These are phyloP conservation scores for Trypanosoma platydactyli DNA, from an alignment of 208 protist species.

Conservation along the genomic window DNA sequence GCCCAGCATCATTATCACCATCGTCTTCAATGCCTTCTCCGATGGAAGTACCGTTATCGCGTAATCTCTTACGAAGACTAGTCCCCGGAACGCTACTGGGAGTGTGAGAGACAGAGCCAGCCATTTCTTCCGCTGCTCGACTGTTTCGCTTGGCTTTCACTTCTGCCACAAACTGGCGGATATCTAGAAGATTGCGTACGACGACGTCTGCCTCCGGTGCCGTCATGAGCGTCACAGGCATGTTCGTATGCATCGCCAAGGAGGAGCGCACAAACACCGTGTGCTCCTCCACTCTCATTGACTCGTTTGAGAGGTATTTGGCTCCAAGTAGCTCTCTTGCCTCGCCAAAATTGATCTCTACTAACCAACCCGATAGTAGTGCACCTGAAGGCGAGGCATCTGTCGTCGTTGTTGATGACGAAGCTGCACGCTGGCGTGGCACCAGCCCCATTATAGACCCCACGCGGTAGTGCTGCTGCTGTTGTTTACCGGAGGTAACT, in stretches of 20 bases:
- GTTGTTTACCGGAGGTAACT: neutral
- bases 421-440: conserved; percentile 31
- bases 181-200: conserved; percentile 38
- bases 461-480: conserved; percentile 37
- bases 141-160: conserved; percentile 11
- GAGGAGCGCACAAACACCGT: conserved; percentile 62
- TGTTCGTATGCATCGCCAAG: conserved; percentile 29
- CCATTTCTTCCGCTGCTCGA: neutral
- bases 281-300: conserved; percentile 57
- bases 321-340: conserved; percentile 50
- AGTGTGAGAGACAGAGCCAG: neutral
- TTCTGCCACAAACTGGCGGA: conserved; percentile 39
- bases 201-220: conserved; percentile 42
- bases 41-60: conserved; percentile 4
- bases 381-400: conserved; percentile 10
- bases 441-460: conserved; percentile 61
- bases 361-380: conserved; percentile 43
- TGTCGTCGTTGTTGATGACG: neutral
- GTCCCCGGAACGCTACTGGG: neutral
- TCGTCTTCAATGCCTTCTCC: conserved; percentile 27
- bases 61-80: conserved; percentile 15
- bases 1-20: conserved; percentile 15
- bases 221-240: conserved; percentile 27
- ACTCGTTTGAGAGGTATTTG: conserved; percentile 51
- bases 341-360: conserved; percentile 72